A percentile compares a stretch with the other conserved stretches of the same genome.
Evolutionary conservation across 2,329 filamentous ascomycete genomes (phyloP).

Genomic region (Aspergillus melleus): DNA sequence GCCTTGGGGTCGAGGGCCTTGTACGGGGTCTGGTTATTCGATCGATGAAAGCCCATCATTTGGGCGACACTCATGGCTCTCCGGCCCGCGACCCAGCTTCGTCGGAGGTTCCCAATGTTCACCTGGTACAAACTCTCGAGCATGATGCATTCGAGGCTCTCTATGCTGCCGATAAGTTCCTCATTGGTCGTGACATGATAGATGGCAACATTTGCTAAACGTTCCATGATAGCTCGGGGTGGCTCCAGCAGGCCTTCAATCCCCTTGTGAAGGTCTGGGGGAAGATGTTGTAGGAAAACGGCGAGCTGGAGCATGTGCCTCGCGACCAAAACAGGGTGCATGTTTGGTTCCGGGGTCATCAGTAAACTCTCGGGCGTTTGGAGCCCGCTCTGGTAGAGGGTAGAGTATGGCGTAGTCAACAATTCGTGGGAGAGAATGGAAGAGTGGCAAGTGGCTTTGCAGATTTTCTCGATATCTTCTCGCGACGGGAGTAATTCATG

Average conservation of each 20-base stretch:
- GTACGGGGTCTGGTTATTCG: not conserved
- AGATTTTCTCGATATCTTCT: not conserved
- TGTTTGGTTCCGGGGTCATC: not conserved
- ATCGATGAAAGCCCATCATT: slow-evolving; percentile 8
- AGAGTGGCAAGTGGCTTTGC: not conserved
- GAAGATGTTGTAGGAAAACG: not conserved
- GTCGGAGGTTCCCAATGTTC: slow-evolving; percentile 6
- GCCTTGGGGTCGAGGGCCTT: not conserved
- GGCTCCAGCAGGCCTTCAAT: not conserved
- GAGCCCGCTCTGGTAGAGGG: not conserved
- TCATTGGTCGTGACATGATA: slow-evolving; percentile 1
- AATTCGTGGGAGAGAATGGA: slow-evolving; percentile 2
- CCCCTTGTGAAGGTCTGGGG: not conserved
- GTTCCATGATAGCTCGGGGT: not conserved
- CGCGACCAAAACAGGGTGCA: slow-evolving; percentile 1
- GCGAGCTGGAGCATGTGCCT: slow-evolving; percentile 2
- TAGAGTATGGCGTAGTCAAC: not conserved
- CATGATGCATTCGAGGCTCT: slow-evolving; percentile 7
- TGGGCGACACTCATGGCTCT: slow-evolving; percentile 5
- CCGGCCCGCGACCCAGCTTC: not conserved
- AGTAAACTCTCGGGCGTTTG: not conserved
- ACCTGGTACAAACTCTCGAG: slow-evolving; percentile 2
- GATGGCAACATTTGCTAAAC: not conserved
- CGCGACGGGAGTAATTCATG: slow-evolving; percentile 1
- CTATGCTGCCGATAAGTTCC: not conserved